Evolutionary conservation across 2,329 filamentous ascomycete genomes (phyloP).

Genomic region (Teratosphaeria gauchensis): DNA sequence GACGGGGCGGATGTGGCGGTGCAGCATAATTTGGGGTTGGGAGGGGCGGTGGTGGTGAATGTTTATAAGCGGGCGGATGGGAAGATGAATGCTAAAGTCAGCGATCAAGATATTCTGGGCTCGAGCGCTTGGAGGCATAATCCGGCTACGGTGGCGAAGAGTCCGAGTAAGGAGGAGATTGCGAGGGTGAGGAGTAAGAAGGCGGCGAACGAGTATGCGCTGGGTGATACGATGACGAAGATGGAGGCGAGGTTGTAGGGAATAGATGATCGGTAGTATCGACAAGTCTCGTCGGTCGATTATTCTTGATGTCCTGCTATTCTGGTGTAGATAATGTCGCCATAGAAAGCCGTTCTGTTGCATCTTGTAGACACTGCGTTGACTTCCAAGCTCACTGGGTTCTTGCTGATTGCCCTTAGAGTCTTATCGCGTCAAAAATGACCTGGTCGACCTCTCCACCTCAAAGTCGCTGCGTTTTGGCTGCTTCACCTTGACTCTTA

Average conservation of each 20-base stretch:
- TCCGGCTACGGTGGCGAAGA: constrained; percentile 77
- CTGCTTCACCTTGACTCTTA: no score
- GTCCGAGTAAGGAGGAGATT: constrained; percentile 69
- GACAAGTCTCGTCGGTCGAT: no score
- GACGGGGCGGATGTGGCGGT: constrained; percentile 54
- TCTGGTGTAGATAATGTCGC: no score
- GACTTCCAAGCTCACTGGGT: no score
- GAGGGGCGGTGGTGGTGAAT: constrained; percentile 80
- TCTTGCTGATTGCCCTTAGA: no score
- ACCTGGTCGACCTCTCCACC: no score
- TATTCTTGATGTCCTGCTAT: no score
- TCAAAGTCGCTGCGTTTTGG: no score
- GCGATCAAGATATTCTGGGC: constrained; percentile 54
- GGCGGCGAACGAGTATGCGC: constrained; percentile 57
- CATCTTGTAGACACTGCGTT: no score
- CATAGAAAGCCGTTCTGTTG: no score
- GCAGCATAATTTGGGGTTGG: constrained; percentile 87
- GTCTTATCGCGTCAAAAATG: no score
- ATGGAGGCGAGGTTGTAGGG: constrained; percentile 57
- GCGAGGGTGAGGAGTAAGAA: constrained; percentile 62
- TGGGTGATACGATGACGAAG: constrained; percentile 65
- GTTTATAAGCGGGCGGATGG: constrained; percentile 82
- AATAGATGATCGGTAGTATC: not conserved
- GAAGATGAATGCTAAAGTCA: constrained; percentile 49
- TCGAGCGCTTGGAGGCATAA: constrained; percentile 76